Evolutionary conservation across 441 rosid species (phyloP).

Genomic region (Aleurites moluccanus): DNA sequence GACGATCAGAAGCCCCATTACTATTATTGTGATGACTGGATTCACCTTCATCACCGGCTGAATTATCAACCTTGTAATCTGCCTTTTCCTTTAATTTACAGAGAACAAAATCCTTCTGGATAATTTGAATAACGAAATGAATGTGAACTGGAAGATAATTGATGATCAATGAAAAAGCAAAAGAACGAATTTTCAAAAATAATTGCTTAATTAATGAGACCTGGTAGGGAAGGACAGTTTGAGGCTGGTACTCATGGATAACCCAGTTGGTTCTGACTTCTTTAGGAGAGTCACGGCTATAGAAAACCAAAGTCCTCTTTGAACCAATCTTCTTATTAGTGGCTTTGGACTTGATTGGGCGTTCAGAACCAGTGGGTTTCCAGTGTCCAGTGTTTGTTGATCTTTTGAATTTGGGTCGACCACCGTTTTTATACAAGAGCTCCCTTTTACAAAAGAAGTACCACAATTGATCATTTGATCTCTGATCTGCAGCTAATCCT

Average conservation of each 20-base stretch:
- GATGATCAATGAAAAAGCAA: not conserved
- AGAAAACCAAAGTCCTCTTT: slow-evolving; percentile 34
- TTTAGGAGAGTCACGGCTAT: slow-evolving; percentile 3
- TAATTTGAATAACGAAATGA: slow-evolving; percentile 4
- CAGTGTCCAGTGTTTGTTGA: slow-evolving; percentile 35
- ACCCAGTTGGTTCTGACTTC: slow-evolving; percentile 34
- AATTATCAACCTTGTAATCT: slow-evolving; percentile 2
- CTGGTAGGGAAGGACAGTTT: slow-evolving; percentile 16
- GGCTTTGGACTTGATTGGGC: slow-evolving; percentile 1
- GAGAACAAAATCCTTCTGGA: slow-evolving; percentile 21
- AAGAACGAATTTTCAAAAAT: too few relatives aligned
- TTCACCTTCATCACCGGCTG: slow-evolving; percentile 17
- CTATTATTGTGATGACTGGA: not conserved
- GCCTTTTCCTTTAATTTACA: slow-evolving; percentile 30
- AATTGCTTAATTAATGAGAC: not conserved
- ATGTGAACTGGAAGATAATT: not conserved
- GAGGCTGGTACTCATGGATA: slow-evolving; percentile 35
- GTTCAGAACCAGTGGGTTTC: slow-evolving; percentile 37
- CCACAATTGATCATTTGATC: slow-evolving; percentile 24
- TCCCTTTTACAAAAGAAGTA: slow-evolving; percentile 21
- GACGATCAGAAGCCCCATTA: not conserved
- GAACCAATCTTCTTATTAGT: slow-evolving; percentile 23
- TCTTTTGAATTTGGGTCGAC: slow-evolving; percentile 20
- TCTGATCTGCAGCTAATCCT: not conserved
- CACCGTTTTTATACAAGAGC: slow-evolving; percentile 7